These are phyloP conservation scores for Vitis cinerea DNA, from an alignment of 164 flowering plant species.

Conservation along the genomic window DNA sequence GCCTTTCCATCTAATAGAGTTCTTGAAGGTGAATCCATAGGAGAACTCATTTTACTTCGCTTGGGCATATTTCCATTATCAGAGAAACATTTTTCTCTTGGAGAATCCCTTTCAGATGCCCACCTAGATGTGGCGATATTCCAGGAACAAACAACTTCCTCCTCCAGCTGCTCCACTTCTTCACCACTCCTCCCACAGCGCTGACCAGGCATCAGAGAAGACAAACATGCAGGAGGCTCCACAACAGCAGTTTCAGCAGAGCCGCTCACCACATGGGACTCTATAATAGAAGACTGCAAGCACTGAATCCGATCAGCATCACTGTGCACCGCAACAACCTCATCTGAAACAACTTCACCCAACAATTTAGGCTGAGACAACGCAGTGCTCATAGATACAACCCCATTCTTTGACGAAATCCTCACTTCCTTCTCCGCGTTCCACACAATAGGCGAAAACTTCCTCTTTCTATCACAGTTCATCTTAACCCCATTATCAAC, in stretches of 20 bases:
- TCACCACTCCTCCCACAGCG: slow-evolving; percentile 10
- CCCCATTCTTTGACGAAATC: slow-evolving; percentile 13
- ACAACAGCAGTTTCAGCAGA: slow-evolving; percentile 9
- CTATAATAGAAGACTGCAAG: neutral
- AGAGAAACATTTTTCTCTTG: slow-evolving; percentile 3
- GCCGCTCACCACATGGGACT: slow-evolving; percentile 1
- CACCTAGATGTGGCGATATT: slow-evolving; percentile 53
- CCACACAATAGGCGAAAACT: slow-evolving; percentile 49
- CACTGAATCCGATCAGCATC: neutral
- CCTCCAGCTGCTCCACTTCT: slow-evolving; percentile 24
- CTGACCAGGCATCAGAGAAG: slow-evolving; percentile 13
- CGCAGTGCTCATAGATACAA: neutral
- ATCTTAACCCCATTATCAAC: slow-evolving; percentile 11
- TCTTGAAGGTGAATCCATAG: neutral
- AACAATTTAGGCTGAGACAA: slow-evolving; percentile 1
- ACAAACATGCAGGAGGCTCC: slow-evolving; percentile 5
- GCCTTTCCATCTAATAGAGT: slow-evolving; percentile 4
- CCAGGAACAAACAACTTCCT: slow-evolving; percentile 30
- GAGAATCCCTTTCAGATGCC: slow-evolving; percentile 43
- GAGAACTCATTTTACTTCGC: slow-evolving; percentile 7
- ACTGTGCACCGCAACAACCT: neutral
- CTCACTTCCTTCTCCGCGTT: slow-evolving; percentile 28
- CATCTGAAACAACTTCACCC: neutral
- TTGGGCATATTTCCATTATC: slow-evolving; percentile 15
- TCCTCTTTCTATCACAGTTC: slow-evolving; percentile 26